A percentile compares a stretch with the other conserved stretches of the same genome.
phyloP scores from a whole-genome alignment of 148 eudicot genomes.

The Cornus controversa region DNA sequence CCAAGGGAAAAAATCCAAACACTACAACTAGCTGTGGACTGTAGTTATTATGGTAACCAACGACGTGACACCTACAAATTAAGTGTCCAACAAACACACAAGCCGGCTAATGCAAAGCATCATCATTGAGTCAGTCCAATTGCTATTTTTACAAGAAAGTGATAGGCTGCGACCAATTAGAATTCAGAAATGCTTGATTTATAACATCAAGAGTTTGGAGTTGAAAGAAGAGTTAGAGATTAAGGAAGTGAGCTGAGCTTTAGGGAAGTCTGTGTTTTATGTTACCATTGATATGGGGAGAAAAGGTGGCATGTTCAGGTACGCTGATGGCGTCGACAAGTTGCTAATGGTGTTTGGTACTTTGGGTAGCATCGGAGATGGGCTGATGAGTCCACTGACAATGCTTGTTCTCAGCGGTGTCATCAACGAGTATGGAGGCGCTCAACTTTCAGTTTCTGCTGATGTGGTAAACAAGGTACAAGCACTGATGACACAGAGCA shows the following conservation, averaged over 20 bases:
- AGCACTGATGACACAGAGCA: neutral
- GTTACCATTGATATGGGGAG: slow-evolving; percentile 18
- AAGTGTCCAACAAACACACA: neutral
- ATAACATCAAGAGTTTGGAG: no score
- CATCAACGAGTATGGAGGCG: slow-evolving; percentile 25
- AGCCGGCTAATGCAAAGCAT: neutral
- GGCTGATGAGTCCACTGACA: slow-evolving; percentile 37
- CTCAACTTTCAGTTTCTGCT: slow-evolving; percentile 16
- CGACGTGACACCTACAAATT: neutral
- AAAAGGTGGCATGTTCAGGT: slow-evolving; percentile 33
- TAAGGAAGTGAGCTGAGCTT: neutral
- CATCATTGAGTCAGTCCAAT: neutral
- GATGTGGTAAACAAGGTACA: slow-evolving; percentile 36
- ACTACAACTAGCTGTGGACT: no score
- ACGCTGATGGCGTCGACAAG: slow-evolving; percentile 40
- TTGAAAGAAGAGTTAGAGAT: neutral
- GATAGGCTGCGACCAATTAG: no score
- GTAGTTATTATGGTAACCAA: no score
- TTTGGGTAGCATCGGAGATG: slow-evolving; percentile 50
- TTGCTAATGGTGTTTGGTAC: slow-evolving; percentile 38
- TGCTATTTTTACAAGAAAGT: no score
- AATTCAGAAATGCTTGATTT: neutral
- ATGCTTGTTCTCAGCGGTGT: slow-evolving; percentile 36
- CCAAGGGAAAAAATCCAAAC: no score
- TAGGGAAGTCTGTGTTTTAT: neutral